A percentile compares a stretch with the other conserved stretches of the same genome.
phyloP scores from a whole-genome alignment of 1,284 basidiomycete genomes.

The Jaminaea rosea region DNA sequence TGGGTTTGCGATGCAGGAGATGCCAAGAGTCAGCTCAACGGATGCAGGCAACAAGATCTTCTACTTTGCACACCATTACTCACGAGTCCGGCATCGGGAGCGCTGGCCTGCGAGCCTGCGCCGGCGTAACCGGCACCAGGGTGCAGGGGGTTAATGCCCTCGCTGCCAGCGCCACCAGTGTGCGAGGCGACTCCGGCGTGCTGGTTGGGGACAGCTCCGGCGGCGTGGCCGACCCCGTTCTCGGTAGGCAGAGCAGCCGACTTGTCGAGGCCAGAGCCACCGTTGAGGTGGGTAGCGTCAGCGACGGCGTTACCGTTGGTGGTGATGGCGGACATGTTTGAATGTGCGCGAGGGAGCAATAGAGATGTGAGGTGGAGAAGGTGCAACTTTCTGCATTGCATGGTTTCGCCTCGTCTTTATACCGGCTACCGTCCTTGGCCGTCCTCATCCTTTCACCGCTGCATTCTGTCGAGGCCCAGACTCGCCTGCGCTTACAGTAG shows the following conservation, averaged over 20 bases:
- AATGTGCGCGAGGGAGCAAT: no score
- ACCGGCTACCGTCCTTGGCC: no score
- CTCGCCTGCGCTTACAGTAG: no score
- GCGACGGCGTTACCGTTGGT: background rate
- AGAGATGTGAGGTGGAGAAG: no score
- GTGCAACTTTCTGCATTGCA: no score
- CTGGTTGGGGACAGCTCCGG: no score
- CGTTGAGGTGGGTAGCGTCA: background rate
- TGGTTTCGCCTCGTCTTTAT: no score
- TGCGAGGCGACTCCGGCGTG: no score
- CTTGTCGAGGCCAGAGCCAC: background rate
- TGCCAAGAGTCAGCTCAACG: background rate
- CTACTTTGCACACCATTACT: no score
- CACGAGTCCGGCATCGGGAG: background rate
- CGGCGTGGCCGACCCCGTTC: conserved; percentile 19
- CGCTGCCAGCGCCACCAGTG: conserved; percentile 3
- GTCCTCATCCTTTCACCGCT: no score
- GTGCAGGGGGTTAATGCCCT: conserved; percentile 6
- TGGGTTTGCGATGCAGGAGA: background rate
- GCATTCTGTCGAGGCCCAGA: no score
- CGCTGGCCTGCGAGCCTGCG: conserved; percentile 1
- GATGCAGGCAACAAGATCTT: background rate
- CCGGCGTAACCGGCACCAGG: background rate
- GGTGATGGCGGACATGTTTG: background rate
- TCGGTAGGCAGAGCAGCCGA: conserved; percentile 7